Evolutionary conservation across 2,329 filamentous ascomycete species (phyloP).

Genomic region (Beauveria brongniartii): DNA sequence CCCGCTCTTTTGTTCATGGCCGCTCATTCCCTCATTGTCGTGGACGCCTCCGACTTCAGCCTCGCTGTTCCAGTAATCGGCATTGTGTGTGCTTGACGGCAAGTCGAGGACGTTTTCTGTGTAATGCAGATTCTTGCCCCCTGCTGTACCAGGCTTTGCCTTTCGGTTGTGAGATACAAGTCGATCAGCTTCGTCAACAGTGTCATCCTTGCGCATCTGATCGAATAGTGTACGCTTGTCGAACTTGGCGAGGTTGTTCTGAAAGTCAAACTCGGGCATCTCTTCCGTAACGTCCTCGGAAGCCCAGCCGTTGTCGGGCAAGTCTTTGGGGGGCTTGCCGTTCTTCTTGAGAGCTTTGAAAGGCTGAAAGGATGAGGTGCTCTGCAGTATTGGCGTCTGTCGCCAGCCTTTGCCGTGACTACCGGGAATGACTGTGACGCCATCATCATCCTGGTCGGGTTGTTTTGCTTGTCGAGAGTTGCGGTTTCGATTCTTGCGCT

Average conservation of each 20-base stretch:
- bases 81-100: conserved; percentile 34
- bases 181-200: conserved; percentile 81
- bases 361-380: conserved; percentile 54
- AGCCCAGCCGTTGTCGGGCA: conserved; percentile 74
- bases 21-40: conserved; percentile 39
- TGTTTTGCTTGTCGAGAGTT: conserved; percentile 26
- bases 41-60: conserved; percentile 48
- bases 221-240: conserved; percentile 90
- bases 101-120: conserved; percentile 83
- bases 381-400: conserved; percentile 52
- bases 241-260: conserved; percentile 82
- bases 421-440: conserved; percentile 17
- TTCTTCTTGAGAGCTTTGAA: conserved; percentile 53
- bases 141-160: conserved; percentile 59
- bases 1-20: conserved; percentile 42
- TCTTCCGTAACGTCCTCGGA: conserved; percentile 95
- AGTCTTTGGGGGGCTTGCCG: conserved; percentile 35
- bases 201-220: conserved; percentile 82
- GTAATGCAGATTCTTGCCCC: conserved; percentile 85
- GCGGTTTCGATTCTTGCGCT: conserved; percentile 25
- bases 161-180: conserved; percentile 80
- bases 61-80: conserved; percentile 67
- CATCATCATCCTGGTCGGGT: conserved; percentile 18
- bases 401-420: conserved; percentile 47
- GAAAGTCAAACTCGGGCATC: conserved; percentile 91